Percentiles rank a stretch among this genome's conserved stretches.
Evolutionary conservation across 2,329 filamentous ascomycete species (phyloP).

Genomic region (Botryosphaeria agaves): DNA sequence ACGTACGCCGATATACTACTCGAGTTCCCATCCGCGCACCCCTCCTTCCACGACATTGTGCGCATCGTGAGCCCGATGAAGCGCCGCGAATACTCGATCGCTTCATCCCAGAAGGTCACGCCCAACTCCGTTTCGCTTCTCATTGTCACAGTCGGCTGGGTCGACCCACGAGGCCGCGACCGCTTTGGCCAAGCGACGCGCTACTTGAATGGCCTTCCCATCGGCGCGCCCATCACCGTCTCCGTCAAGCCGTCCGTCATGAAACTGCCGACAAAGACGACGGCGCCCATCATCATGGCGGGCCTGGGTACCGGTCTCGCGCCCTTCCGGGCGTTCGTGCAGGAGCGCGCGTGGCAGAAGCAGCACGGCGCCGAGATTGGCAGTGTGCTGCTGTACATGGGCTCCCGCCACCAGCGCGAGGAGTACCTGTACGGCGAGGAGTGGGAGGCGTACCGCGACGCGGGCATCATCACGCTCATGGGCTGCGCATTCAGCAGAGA

Average conservation of each 20-base stretch:
- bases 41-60: slow-evolving; percentile 72
- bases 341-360: slow-evolving; percentile 96
- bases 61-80: slow-evolving; percentile 84
- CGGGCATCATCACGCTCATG: slow-evolving; percentile 85
- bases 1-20: slow-evolving; percentile 83
- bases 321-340: slow-evolving; percentile 97
- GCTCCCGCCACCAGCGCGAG: slow-evolving; percentile 90
- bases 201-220: slow-evolving; percentile 61
- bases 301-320: slow-evolving; percentile 95
- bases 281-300: slow-evolving; percentile 94
- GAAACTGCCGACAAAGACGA: slow-evolving; percentile 83
- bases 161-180: slow-evolving; percentile 70
- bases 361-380: slow-evolving; percentile 93
- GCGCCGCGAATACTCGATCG: slow-evolving; percentile 97
- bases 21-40: slow-evolving; percentile 80
- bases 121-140: slow-evolving; percentile 82
- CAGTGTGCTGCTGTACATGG: slow-evolving; percentile 86
- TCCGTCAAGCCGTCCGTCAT: slow-evolving; percentile 97
- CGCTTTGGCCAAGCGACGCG: slow-evolving; percentile 87
- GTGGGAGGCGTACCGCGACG: slow-evolving; percentile 95
- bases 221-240: slow-evolving; percentile 68
- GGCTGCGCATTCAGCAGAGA: slow-evolving; percentile 92
- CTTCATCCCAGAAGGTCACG: slow-evolving; percentile 87
- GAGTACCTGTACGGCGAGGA: slow-evolving; percentile 98
- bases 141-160: slow-evolving; percentile 95